Evolutionary conservation across 2,329 filamentous ascomycete species (phyloP), one percentile per base, ranked within the genome.

Genomic region (Hypoxylon sp.): DNA sequence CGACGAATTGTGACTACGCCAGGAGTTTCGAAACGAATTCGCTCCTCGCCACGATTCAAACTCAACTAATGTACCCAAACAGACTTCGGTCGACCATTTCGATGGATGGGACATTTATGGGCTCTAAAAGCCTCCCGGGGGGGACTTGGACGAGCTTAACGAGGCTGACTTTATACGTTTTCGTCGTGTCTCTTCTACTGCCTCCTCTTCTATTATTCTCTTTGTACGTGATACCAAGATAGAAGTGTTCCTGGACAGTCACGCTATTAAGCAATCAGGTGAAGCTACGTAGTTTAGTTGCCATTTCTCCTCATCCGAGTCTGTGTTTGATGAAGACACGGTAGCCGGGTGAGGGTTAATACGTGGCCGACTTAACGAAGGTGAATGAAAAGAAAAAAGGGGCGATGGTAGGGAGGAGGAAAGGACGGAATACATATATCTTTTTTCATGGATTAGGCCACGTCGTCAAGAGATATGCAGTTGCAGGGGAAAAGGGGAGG

Each of bases 1-100:
- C 75, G 93, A 95, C 77, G 92, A 94, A 82, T 86, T 94, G 81
- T 98, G 94, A 97, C 93, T 94, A 70, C 83, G 88, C 48, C 80
- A 89, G 80, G 91, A 93, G 79, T 81, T 93, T 51, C 84, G 90
- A 74, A 85, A 82, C 59, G 90, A 92, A 80, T 87, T 85, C 78
- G 82, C 83, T 65, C 84, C 85, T 65, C 77, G 71, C 60, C 77
- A 78, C 70, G 72, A 73, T 65, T 75, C 76, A 64, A 74, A 76
- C 63, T 72, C 70, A 63, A 66, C 72, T 67, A 70, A 75, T 57
- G 63, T 73, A 33, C 63, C 62, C 39, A 60, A 62, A 24, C 57
- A 37, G 58, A 63, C 62, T 19, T 65, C 72, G 39, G 61, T 47
- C 35, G 72, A 77, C 65, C 70, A 69, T 53, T 74, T 78, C 48